Base-by-base conservation (phyloP, 1,284 basidiomycete genomes). In the Trichosporon asahii region DNA sequence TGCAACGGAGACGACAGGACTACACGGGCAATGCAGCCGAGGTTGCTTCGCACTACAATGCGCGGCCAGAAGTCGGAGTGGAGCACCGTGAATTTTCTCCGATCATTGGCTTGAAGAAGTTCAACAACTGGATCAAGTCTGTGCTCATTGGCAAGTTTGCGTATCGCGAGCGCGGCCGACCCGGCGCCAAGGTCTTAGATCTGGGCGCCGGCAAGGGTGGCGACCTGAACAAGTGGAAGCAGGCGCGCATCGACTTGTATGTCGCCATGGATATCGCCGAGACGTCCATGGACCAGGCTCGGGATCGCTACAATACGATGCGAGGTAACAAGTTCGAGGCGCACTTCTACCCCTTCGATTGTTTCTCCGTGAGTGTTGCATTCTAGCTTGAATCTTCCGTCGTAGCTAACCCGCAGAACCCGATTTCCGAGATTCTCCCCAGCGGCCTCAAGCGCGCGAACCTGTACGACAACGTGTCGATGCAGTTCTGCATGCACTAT, bases 401-500 rank as follows among this genome's bases (percentile, higher is more conserved):
- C 18, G 66, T 18, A 25, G 27, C 53, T 46, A 66, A 57, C 63
- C 49, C 5, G 27, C 73, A 87, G 83, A 86, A 90, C 73, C 85
- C 90, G 1, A 86, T 99, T 55, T 86, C 87, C 9, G 88, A 88
- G 63, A 89, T 87, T 18, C 87, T 98, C n/a, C 86, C 91, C 0
- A 86, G 87, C 0, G 85, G 87, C 15, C 85, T 88, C 86, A 72
- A 87, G 79, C 4, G 76, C 27, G 83, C 86, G 15, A 74, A 83
- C 18, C 70, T 80, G 74, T 98, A 98, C 80, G 95, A 98, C 81
- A 93, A 93, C 65, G 94, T 99, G 23, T 92, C 93, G 1, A 91
- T 98, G 91, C 97, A 99, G 81, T 99, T 99, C 83, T 99, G 96
- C 84, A 97, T 99, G 93, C 97, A 99, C 83, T 99, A 99, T 79